Evolutionary conservation across 768 basidiomycete genomes (phyloP).

Genomic region (Mycena galopus): DNA sequence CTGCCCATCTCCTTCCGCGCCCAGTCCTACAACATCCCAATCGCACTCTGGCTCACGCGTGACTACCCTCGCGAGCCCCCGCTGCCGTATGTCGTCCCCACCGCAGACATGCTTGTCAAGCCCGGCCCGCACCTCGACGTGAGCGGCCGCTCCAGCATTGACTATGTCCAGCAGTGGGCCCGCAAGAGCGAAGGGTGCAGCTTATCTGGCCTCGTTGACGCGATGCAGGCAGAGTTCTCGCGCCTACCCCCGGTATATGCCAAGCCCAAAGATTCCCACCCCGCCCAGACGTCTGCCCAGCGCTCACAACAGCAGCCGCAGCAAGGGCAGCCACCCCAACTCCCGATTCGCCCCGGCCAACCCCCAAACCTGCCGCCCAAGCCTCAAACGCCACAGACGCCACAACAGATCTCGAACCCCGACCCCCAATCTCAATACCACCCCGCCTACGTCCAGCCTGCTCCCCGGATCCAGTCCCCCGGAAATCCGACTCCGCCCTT

Average conservation of each 20-base stretch:
- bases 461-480: not conserved
- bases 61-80: conserved; percentile 90
- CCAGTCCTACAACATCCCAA: conserved; percentile 91
- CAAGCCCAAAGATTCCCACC: conserved; percentile 65
- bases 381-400: conserved; percentile 33
- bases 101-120: conserved; percentile 89
- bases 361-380: conserved; percentile 35
- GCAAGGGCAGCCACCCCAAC: conserved; percentile 21
- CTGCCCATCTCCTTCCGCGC: conserved; percentile 86
- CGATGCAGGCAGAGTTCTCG: conserved; percentile 88
- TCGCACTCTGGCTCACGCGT: conserved; percentile 88
- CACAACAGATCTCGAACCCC: not conserved
- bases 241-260: conserved; percentile 91
- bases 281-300: conserved; percentile 11
- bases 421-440: not conserved
- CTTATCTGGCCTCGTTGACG: conserved; percentile 78
- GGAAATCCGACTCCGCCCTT: not conserved
- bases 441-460: not conserved
- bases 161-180: conserved; percentile 84
- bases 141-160: conserved; percentile 77
- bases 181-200: conserved; percentile 89
- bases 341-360: conserved; percentile 13
- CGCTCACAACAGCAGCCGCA: conserved; percentile 1
- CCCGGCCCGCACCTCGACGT: conserved; percentile 82
- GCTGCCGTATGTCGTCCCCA: conserved; percentile 92